These are phyloP conservation scores for Pythium volutum DNA, from an alignment of 352 stramenopile genomes.

Conservation along the genomic window DNA sequence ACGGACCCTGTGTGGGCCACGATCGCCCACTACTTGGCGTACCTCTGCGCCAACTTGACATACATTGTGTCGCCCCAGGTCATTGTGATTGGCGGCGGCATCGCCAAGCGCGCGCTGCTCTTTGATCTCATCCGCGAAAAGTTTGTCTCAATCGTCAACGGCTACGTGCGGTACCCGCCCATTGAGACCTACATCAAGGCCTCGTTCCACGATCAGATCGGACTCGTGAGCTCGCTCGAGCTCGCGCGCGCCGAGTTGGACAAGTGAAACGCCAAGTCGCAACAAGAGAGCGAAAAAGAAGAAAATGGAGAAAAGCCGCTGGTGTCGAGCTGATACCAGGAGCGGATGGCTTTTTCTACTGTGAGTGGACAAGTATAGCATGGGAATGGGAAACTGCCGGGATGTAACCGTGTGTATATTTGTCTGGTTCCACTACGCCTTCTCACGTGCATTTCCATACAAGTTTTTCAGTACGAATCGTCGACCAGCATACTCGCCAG, in stretches of 20 bases:
- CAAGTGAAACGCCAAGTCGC: no score
- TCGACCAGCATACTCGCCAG: neutral
- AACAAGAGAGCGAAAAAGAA: neutral
- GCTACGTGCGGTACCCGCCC: slow-evolving; percentile 73
- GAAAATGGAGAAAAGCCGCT: neutral
- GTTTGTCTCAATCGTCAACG: slow-evolving; percentile 75
- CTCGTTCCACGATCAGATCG: slow-evolving; percentile 81
- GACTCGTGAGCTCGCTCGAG: slow-evolving; percentile 81
- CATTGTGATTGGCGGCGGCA: slow-evolving; percentile 95
- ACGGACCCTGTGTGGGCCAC: slow-evolving; percentile 91
- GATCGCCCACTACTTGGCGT: slow-evolving; percentile 93
- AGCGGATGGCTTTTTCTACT: neutral
- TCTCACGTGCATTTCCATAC: neutral
- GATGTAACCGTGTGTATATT: neutral
- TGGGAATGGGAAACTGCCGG: neutral
- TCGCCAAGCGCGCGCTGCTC: slow-evolving; percentile 89
- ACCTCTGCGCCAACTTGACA: slow-evolving; percentile 93
- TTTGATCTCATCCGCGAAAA: slow-evolving; percentile 77
- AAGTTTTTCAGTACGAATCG: neutral
- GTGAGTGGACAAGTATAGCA: slow-evolving; percentile 4
- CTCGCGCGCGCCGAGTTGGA: slow-evolving; percentile 65
- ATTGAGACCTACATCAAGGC: slow-evolving; percentile 76
- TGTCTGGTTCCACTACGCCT: neutral
- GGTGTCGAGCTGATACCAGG: neutral
- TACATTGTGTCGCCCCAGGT: slow-evolving; percentile 91